These are phyloP conservation scores for Trametes versicolor DNA, from an alignment of 1,284 basidiomycete genomes.

Conservation along the genomic window DNA sequence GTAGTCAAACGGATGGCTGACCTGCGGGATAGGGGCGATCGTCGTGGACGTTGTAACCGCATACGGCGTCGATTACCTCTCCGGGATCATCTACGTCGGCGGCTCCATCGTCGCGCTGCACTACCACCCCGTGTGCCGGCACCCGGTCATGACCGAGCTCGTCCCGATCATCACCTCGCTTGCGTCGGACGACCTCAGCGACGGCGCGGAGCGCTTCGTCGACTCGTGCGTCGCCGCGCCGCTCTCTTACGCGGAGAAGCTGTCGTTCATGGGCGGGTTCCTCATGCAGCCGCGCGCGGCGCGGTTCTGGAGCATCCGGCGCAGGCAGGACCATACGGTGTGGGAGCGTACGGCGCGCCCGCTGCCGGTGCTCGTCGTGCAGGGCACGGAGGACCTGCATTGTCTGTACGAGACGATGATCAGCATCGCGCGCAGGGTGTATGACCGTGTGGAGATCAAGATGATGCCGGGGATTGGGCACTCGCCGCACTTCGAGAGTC, in stretches of 20 bases:
- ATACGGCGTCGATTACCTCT: constrained; percentile 45
- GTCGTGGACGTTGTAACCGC: constrained; percentile 49
- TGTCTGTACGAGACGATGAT: constrained; percentile 41
- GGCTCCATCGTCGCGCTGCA: constrained; percentile 39
- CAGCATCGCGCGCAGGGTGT: constrained; percentile 41
- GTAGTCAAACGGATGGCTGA: background rate
- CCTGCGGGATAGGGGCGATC: constrained; percentile 38
- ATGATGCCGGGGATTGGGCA: constrained; percentile 48
- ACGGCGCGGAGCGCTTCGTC: constrained; percentile 45
- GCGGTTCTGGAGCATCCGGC: constrained; percentile 40
- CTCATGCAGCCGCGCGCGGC: constrained; percentile 46
- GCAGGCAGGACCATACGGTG: constrained; percentile 47
- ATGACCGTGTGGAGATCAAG: constrained; percentile 42
- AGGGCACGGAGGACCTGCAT: constrained; percentile 47
- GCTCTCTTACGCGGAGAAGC: constrained; percentile 43
- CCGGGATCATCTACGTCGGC: constrained; percentile 49
- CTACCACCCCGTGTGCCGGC: constrained; percentile 37
- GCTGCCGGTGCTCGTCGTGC: constrained; percentile 48
- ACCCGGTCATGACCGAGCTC: constrained; percentile 46
- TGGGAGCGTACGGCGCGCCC: constrained; percentile 43
- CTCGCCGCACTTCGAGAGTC: constrained; percentile 40
- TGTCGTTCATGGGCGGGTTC: constrained; percentile 48
- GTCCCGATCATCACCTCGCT: constrained; percentile 41
- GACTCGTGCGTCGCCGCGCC: constrained; percentile 44
- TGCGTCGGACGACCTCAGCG: constrained; percentile 42